A percentile compares a stretch with the other conserved stretches of the same genome.
These are phyloP conservation scores for Botryotinia convoluta DNA, from an alignment of 2,329 filamentous ascomycete genomes.

Conservation along the genomic window DNA sequence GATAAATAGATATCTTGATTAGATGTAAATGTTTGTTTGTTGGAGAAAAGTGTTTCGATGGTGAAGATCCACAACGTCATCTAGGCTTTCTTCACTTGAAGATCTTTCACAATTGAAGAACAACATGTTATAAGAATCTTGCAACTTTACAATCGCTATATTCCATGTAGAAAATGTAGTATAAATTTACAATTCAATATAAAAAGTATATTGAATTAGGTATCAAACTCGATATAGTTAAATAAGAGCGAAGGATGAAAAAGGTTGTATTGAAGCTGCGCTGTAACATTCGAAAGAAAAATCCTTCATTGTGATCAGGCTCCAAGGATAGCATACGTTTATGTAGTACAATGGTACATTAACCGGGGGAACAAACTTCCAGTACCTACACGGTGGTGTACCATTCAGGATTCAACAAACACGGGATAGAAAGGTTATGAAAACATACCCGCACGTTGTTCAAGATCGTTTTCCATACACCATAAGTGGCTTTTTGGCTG, in stretches of 20 bases:
- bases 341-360: background rate
- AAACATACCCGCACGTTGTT: background rate
- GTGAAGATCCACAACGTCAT: background rate
- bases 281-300: background rate
- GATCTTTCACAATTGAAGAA: background rate
- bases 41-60: background rate
- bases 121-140: background rate
- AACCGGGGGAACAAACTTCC: background rate
- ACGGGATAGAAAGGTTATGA: background rate
- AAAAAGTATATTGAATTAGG: background rate
- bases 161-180: background rate
- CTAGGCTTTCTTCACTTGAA: conserved; percentile 8
- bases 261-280: conserved; percentile 8
- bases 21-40: background rate
- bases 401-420: background rate
- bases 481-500: background rate
- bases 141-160: background rate
- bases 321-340: background rate
- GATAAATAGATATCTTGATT: background rate
- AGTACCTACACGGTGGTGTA: background rate
- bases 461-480: background rate
- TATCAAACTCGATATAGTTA: background rate
- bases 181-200: background rate
- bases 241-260: background rate
- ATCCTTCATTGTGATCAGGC: background rate